These are phyloP conservation scores for Aegilops longissima DNA, from an alignment of 176 grass and related monocot species.

Conservation along the genomic window DNA sequence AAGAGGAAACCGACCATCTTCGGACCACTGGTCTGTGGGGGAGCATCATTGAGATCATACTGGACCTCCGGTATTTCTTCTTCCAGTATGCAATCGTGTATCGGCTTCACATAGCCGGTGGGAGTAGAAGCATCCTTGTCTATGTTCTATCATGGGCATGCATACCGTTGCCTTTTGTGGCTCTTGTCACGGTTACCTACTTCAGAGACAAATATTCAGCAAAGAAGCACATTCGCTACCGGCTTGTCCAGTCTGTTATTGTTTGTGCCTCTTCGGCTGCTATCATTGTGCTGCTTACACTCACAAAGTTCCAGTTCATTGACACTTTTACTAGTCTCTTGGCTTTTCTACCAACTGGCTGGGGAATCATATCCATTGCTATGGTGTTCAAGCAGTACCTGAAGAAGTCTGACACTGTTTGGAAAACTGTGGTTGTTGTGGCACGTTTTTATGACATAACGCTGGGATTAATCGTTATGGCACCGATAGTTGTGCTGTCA, in stretches of 20 bases:
- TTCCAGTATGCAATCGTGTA: slow-evolving; percentile 95
- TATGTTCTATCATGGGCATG: slow-evolving; percentile 83
- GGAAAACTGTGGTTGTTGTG: slow-evolving; percentile 65
- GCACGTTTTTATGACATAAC: slow-evolving; percentile 86
- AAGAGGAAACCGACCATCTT: slow-evolving; percentile 91
- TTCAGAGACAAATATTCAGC: slow-evolving; percentile 82
- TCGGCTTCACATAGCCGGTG: slow-evolving; percentile 64
- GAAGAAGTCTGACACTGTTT: slow-evolving; percentile 59
- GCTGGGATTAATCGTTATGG: slow-evolving; percentile 76
- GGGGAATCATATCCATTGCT: slow-evolving; percentile 88
- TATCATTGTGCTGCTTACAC: slow-evolving; percentile 55
- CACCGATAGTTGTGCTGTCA: slow-evolving; percentile 78
- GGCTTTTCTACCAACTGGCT: slow-evolving; percentile 88
- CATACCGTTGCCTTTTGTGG: slow-evolving; percentile 53
- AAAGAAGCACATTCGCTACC: slow-evolving; percentile 85
- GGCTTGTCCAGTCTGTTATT: slow-evolving; percentile 63
- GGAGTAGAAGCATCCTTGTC: slow-evolving; percentile 72
- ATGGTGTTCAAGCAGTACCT: slow-evolving; percentile 78
- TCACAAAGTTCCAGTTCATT: slow-evolving; percentile 73
- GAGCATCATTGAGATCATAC: slow-evolving; percentile 70
- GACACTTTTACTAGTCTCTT: slow-evolving; percentile 80
- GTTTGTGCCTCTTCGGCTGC: slow-evolving; percentile 51
- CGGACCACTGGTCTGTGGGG: slow-evolving; percentile 81
- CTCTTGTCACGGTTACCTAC: slow-evolving; percentile 70
- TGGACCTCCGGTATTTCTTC: slow-evolving; percentile 89